Evolutionary conservation across 2,329 filamentous ascomycete species (phyloP), one percentile per base, ranked within the genome.

Genomic region (Cladophialophora carrionii): DNA sequence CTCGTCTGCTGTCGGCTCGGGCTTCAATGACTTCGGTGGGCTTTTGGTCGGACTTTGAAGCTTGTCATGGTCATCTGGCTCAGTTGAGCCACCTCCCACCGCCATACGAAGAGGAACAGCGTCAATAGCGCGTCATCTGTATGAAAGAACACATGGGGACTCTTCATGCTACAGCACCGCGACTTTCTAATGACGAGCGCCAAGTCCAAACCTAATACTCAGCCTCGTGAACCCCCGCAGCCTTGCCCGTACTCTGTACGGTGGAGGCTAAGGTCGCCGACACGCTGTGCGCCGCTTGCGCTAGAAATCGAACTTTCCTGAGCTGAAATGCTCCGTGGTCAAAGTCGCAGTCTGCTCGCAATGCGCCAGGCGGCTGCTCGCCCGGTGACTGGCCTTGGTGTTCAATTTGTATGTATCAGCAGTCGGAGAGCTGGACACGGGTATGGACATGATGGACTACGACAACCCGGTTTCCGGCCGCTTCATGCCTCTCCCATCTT

Each of bases 401-500:
- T 26, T 20, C 63, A 62, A 8, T 63, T 34, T 49, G 49, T 78
- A 61, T 76, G 72, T 63, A 72, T 70, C 3, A 65, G 72, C 49
- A 78, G 73, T 71, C 76, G 75, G 67, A 71, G 72, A 60, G 68
- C 73, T 22, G 62, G 70, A 31, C 63, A n/a, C n/a, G 37, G 37
- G 17, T 41, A 41, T 41, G 37, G 37, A 5, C 17, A 70, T 32
- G 67, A 71, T 31, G 57, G 73, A 12, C 62, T 73, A 22, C 72
- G 68, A 46, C 75, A 72, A 62, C 71, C 76, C 24, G 74, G 74
- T 31, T 75, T 72, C 62, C 77, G 76, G 46, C 73, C 73, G 58
- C 70, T 76, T 9, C 77, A 75, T 64, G 75, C 73, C 41, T 74
- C 73, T 20, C 71, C 75, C 17, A 73, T 74, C 67, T 75, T 77